Evolutionary conservation across 176 grass and related monocot species (phyloP).

Genomic region (Carex cristatella): DNA sequence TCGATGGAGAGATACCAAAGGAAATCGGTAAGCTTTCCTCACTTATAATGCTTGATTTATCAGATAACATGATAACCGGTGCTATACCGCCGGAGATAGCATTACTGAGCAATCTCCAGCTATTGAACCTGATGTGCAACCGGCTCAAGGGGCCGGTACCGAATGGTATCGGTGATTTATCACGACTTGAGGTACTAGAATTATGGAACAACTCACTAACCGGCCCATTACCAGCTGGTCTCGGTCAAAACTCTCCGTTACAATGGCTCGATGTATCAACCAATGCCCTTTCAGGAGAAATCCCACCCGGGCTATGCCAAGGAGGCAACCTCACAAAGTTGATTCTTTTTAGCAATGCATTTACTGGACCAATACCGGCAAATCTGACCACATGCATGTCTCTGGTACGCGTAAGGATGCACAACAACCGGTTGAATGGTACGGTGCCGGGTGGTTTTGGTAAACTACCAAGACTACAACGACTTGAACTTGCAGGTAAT

Average conservation of each 20-base stretch:
- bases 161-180: constrained; percentile 54
- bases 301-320: constrained; percentile 59
- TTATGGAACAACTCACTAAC: constrained; percentile 97
- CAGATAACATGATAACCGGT: constrained; percentile 71
- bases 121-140: constrained; percentile 99
- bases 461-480: constrained; percentile 49
- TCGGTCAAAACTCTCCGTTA: constrained; percentile 57
- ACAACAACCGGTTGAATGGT: constrained; percentile 84
- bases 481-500: constrained; percentile 76
- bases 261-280: constrained; percentile 91
- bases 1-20: constrained; percentile 64
- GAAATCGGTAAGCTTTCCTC: constrained; percentile 64
- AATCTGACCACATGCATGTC: constrained; percentile 55
- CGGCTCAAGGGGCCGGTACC: constrained; percentile 72
- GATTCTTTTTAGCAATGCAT: constrained; percentile 95
- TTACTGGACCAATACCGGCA: constrained; percentile 59
- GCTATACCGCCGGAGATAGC: constrained; percentile 62
- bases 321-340: constrained; percentile 81
- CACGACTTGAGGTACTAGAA: constrained; percentile 67
- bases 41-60: constrained; percentile 78
- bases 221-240: constrained; percentile 57
- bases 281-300: constrained; percentile 66
- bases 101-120: constrained; percentile 55
- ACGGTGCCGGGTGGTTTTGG: constrained; percentile 63
- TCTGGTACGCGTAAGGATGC: constrained; percentile 70